Percentiles rank a stretch among this genome's conserved stretches.
phyloP scores from a whole-genome alignment of 2,329 filamentous ascomycete species.

The Hypomyces rosellus region DNA sequence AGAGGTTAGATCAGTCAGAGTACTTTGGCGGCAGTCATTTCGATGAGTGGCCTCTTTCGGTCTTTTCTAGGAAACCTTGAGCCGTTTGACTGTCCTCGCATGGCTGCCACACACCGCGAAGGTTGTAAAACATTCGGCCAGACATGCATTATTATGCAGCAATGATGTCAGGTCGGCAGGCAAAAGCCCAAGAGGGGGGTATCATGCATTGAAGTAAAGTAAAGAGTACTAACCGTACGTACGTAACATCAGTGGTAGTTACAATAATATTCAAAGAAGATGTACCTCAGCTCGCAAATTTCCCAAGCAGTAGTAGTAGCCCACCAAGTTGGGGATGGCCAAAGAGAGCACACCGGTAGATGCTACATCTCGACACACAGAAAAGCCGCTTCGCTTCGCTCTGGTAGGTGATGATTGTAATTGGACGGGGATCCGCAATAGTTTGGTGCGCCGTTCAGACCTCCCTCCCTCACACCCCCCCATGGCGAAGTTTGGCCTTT shows the following conservation, averaged over 20 bases:
- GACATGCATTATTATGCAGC: neutral
- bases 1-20: too few relatives aligned
- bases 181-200: neutral
- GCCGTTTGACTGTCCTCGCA: neutral
- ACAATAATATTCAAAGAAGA: too few relatives aligned
- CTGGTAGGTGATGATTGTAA: neutral
- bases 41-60: too few relatives aligned
- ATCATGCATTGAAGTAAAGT: too few relatives aligned
- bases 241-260: too few relatives aligned
- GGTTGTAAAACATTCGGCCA: neutral
- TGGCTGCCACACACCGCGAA: neutral
- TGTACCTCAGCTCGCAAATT: neutral
- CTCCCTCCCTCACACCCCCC: neutral
- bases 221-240: too few relatives aligned
- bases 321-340: neutral
- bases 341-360: constrained; percentile 2
- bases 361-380: constrained; percentile 3
- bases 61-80: too few relatives aligned
- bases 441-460: neutral
- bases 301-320: neutral
- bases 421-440: constrained; percentile 5
- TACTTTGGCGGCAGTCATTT: too few relatives aligned
- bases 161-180: neutral
- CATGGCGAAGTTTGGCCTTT: neutral
- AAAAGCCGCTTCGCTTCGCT: neutral